Evolutionary conservation across 306 rosid genomes (phyloP).

Genomic region (Begonia peltatifolia): DNA sequence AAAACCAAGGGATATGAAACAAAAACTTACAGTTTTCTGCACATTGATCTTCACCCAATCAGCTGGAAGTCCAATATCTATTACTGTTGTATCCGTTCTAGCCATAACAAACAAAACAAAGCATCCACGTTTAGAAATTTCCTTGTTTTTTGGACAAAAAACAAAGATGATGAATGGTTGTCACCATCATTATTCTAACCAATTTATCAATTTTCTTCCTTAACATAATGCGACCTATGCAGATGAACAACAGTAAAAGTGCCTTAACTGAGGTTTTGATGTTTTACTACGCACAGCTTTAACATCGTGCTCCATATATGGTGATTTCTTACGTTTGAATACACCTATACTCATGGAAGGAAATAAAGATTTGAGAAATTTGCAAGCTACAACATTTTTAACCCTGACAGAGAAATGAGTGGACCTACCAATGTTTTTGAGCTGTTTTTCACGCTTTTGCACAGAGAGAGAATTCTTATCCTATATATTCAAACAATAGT

Average conservation of each 20-base stretch:
- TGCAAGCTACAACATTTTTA: neutral
- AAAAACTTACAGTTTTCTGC: slow-evolving; percentile 73
- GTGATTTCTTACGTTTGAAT: slow-evolving; percentile 74
- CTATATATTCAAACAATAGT: slow-evolving; percentile 3
- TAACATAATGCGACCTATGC: no score
- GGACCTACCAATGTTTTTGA: slow-evolving; percentile 66
- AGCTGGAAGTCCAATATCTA: slow-evolving; percentile 88
- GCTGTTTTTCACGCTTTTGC: slow-evolving; percentile 95
- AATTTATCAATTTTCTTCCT: neutral
- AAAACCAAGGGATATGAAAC: neutral
- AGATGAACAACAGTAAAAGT: neutral
- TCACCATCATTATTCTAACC: neutral
- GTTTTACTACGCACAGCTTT: slow-evolving; percentile 69
- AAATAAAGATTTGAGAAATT: neutral
- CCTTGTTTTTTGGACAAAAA: no score
- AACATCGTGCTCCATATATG: slow-evolving; percentile 50
- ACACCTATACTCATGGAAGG: slow-evolving; percentile 35
- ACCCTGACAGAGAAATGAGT: slow-evolving; percentile 6
- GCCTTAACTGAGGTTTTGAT: slow-evolving; percentile 80
- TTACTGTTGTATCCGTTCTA: slow-evolving; percentile 70
- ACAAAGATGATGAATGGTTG: no score
- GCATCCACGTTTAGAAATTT: neutral
- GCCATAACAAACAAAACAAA: slow-evolving; percentile 10
- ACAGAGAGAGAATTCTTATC: slow-evolving; percentile 53
- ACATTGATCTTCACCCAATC: slow-evolving; percentile 98